Percentiles rank a stretch among this genome's conserved stretches.
Evolutionary conservation across 495 filamentous ascomycete species (phyloP).

Genomic region (Penicillium odoratum): DNA sequence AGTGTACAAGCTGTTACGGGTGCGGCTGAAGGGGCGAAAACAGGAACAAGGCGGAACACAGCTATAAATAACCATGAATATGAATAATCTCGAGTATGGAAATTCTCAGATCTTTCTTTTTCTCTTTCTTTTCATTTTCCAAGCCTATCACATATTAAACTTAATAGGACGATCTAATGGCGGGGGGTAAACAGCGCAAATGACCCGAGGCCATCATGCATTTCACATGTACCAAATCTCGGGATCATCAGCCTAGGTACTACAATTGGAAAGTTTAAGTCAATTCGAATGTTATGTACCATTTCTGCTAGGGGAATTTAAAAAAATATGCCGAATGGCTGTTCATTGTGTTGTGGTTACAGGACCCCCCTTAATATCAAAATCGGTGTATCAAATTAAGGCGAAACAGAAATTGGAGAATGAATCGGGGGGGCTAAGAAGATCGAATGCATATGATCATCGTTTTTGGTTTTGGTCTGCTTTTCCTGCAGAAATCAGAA

Average conservation of each 20-base stretch:
- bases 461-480: constrained; percentile 14
- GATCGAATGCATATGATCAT: constrained; percentile 24
- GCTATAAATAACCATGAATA: background rate
- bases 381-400: constrained; percentile 30
- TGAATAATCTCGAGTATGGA: too few species aligned
- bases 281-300: background rate
- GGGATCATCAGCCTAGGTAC: background rate
- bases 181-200: constrained; percentile 12
- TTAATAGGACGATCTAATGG: background rate
- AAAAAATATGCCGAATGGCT: constrained; percentile 2
- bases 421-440: constrained; percentile 2
- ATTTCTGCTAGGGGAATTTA: background rate
- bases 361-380: constrained; percentile 21
- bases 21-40: constrained; percentile 28
- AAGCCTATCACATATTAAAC: background rate
- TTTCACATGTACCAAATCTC: background rate
- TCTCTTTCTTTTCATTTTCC: background rate
- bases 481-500: constrained; percentile 8
- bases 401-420: constrained; percentile 7
- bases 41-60: constrained; percentile 7
- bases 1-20: constrained; percentile 15
- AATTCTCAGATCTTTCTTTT: background rate
- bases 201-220: constrained; percentile 17
- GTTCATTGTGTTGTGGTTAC: constrained; percentile 24
- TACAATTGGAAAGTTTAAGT: background rate